Percentiles rank a stretch among this genome's conserved stretches.
Conservation (phyloP, 352 stramenopile genomes). For the Globisporangium iwayamae region DNA sequence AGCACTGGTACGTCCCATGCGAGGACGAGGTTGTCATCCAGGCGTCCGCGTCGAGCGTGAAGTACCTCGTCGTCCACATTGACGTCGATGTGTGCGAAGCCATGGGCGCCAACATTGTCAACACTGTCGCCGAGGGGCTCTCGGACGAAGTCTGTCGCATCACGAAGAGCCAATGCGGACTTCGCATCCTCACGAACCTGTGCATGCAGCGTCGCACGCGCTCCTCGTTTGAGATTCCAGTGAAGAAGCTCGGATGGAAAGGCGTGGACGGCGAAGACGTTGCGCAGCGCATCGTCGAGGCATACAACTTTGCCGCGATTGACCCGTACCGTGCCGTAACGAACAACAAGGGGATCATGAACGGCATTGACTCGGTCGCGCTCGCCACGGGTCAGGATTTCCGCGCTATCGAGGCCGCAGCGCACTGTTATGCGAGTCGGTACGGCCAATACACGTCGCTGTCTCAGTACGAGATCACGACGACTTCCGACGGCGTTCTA, state of each 20-base stretch:
- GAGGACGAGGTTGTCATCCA: constrained; percentile 52
- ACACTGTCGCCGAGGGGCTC: constrained; percentile 81
- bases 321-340: constrained; percentile 84
- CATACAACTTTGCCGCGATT: constrained; percentile 81
- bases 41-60: constrained; percentile 22
- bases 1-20: constrained; percentile 58
- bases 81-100: constrained; percentile 87
- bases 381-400: constrained; percentile 84
- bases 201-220: constrained; percentile 77
- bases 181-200: constrained; percentile 90
- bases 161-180: constrained; percentile 56
- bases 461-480: constrained; percentile 63
- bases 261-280: constrained; percentile 72
- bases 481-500: constrained; percentile 29
- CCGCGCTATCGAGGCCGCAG: constrained; percentile 77
- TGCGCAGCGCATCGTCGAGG: constrained; percentile 73
- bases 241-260: constrained; percentile 77
- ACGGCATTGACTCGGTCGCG: constrained; percentile 78
- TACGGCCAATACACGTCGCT: constrained; percentile 78
- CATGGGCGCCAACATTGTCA: constrained; percentile 89
- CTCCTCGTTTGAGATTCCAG: constrained; percentile 65
- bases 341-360: constrained; percentile 91
- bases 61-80: constrained; percentile 82
- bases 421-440: constrained; percentile 79
- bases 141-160: constrained; percentile 68